Conservation (phyloP, 805 yeast genomes). For the Priceomyces castillae region DNA sequence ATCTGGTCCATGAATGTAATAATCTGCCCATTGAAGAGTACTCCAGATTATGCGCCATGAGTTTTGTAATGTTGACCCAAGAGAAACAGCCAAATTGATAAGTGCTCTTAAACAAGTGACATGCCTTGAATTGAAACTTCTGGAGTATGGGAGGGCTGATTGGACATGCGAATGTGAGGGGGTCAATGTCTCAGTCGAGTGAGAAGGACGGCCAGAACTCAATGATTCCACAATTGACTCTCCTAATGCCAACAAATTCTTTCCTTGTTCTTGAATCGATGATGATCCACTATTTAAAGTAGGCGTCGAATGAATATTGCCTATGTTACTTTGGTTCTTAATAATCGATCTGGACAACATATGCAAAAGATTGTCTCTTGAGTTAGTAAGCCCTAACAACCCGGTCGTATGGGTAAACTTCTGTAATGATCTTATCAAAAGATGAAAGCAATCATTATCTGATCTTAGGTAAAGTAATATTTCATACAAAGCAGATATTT, state of each 20-base stretch:
- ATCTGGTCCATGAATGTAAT: constrained; percentile 59
- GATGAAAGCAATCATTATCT: constrained; percentile 69
- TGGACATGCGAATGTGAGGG: background rate
- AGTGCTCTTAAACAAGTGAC: constrained; percentile 76
- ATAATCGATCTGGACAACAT: constrained; percentile 27
- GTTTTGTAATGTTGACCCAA: constrained; percentile 68
- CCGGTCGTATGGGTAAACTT: constrained; percentile 83
- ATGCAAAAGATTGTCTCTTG: constrained; percentile 51
- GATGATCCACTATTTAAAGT: background rate
- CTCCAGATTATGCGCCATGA: constrained; percentile 64
- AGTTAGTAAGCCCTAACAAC: constrained; percentile 51
- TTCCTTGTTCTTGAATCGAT: constrained; percentile 22
- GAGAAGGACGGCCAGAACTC: constrained; percentile 38
- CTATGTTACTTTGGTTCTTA: constrained; percentile 10
- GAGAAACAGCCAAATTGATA: constrained; percentile 68
- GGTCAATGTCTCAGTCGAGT: constrained; percentile 4
- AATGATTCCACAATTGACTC: constrained; percentile 53
- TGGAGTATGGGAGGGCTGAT: constrained; percentile 5
- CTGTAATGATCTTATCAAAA: constrained; percentile 69
- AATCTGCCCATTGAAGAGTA: constrained; percentile 78
- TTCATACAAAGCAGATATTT: constrained; percentile 25
- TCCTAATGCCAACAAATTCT: constrained; percentile 43
- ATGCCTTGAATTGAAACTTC: constrained; percentile 59
- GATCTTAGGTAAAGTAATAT: constrained; percentile 59
- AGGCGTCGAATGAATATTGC: background rate